These are phyloP conservation scores for Aspergillus sp. DNA, from an alignment of 2,329 filamentous ascomycete genomes.

Conservation along the genomic window DNA sequence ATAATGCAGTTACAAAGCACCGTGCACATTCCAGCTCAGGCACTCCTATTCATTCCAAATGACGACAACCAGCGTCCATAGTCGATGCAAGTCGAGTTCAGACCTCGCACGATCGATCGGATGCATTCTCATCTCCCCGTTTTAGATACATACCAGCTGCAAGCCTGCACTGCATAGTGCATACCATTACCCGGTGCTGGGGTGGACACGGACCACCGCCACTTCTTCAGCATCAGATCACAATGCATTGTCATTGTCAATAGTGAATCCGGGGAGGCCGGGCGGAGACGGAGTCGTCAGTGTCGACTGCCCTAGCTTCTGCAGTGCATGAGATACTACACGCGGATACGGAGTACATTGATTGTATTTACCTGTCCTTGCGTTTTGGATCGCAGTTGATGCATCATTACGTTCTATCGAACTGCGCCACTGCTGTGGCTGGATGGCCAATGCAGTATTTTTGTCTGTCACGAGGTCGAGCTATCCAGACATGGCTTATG, in stretches of 20 bases:
- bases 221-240: not conserved
- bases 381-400: too few species aligned
- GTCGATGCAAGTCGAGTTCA: not conserved
- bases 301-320: too few species aligned
- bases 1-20: not conserved
- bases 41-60: not conserved
- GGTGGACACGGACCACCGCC: not conserved
- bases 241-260: not conserved
- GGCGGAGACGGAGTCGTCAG: too few species aligned
- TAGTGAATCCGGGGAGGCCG: not conserved
- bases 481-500: too few species aligned
- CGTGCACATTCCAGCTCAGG: not conserved
- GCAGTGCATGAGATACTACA: too few species aligned
- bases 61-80: not conserved
- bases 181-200: too few species aligned
- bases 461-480: too few species aligned
- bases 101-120: conserved; percentile 11
- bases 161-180: conserved; percentile 5
- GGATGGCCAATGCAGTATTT: too few species aligned
- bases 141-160: conserved; percentile 20
- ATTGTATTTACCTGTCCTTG: too few species aligned
- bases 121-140: conserved; percentile 11
- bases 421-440: too few species aligned
- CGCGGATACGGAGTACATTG: too few species aligned
- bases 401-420: too few species aligned